These are phyloP conservation scores for Bauhinia variegata DNA, from an alignment of 306 rosid species.

Conservation along the genomic window DNA sequence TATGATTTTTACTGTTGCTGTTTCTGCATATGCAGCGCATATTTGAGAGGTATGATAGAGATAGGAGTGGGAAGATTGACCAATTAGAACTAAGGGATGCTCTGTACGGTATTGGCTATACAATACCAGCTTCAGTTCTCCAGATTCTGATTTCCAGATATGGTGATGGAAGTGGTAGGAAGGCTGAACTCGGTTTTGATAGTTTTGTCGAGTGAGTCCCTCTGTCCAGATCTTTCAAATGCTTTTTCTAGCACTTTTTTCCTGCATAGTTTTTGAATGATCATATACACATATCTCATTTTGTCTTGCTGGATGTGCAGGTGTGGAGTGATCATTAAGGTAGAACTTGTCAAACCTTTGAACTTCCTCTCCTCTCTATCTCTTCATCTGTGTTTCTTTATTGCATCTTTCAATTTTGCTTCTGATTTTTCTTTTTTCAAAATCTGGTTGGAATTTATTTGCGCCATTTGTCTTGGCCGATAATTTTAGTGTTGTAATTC, in stretches of 20 bases:
- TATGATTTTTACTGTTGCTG: neutral
- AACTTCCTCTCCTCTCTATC: slow-evolving; percentile 17
- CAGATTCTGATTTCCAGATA: slow-evolving; percentile 73
- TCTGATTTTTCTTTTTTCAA: neutral
- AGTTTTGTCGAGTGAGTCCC: slow-evolving; percentile 78
- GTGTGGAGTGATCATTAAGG: slow-evolving; percentile 91
- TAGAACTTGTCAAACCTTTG: slow-evolving; percentile 40
- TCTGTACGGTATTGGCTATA: slow-evolving; percentile 77
- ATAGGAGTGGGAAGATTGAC: slow-evolving; percentile 85
- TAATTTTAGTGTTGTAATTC: neutral
- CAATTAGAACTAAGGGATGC: slow-evolving; percentile 88
- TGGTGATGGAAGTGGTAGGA: slow-evolving; percentile 57
- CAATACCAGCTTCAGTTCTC: slow-evolving; percentile 71
- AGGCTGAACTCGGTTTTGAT: slow-evolving; percentile 74
- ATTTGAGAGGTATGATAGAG: slow-evolving; percentile 84
- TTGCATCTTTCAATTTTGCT: neutral
- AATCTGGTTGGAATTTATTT: neutral
- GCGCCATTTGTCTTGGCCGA: neutral
- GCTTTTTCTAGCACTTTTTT: neutral
- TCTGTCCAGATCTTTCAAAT: slow-evolving; percentile 23
- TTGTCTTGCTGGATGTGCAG: slow-evolving; percentile 56
- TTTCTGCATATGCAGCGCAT: slow-evolving; percentile 53
- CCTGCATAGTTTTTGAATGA: slow-evolving; percentile 15
- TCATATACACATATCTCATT: slow-evolving; percentile 38
- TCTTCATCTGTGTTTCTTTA: slow-evolving; percentile 19